Conservation (phyloP, 441 rosid species). For the Jatropha multifida region DNA sequence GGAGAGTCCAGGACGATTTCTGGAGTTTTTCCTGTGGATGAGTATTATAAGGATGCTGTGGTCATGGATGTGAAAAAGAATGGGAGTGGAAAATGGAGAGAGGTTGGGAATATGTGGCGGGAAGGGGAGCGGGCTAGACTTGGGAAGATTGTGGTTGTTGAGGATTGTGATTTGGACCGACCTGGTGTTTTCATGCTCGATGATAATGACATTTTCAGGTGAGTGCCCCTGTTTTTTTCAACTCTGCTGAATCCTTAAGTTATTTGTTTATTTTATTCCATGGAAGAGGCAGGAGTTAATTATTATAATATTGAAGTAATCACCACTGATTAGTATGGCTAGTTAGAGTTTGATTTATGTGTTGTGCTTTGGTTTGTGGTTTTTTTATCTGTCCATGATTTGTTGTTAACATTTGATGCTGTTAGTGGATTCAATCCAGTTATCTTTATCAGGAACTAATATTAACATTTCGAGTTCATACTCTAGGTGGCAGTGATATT, state of each 20-base stretch:
- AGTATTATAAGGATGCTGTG: slow-evolving; percentile 70
- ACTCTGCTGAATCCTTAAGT: neutral
- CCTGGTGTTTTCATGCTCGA: slow-evolving; percentile 82
- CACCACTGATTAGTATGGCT: neutral
- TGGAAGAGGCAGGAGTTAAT: neutral
- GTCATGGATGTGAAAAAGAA: slow-evolving; percentile 57
- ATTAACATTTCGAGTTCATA: neutral
- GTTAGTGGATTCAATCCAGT: neutral
- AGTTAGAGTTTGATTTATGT: neutral
- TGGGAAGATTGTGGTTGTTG: slow-evolving; percentile 73
- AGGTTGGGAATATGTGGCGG: slow-evolving; percentile 79
- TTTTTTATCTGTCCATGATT: neutral
- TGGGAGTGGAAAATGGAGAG: slow-evolving; percentile 53
- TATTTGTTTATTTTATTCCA: neutral
- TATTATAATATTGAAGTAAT: no score
- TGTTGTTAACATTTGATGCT: neutral
- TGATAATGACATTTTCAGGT: slow-evolving; percentile 61
- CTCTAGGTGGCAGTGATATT: neutral
- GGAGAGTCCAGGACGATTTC: slow-evolving; percentile 71
- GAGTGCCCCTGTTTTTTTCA: slow-evolving; percentile 4
- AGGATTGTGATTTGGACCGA: slow-evolving; percentile 34
- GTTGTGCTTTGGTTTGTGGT: neutral
- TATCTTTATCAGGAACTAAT: neutral
- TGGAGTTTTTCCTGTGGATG: slow-evolving; percentile 81
- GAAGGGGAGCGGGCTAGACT: slow-evolving; percentile 56